Percentiles rank a stretch among this genome's conserved stretches.
These are phyloP conservation scores for Lepraria neglecta DNA, from an alignment of 495 filamentous ascomycete species.

Conservation along the genomic window DNA sequence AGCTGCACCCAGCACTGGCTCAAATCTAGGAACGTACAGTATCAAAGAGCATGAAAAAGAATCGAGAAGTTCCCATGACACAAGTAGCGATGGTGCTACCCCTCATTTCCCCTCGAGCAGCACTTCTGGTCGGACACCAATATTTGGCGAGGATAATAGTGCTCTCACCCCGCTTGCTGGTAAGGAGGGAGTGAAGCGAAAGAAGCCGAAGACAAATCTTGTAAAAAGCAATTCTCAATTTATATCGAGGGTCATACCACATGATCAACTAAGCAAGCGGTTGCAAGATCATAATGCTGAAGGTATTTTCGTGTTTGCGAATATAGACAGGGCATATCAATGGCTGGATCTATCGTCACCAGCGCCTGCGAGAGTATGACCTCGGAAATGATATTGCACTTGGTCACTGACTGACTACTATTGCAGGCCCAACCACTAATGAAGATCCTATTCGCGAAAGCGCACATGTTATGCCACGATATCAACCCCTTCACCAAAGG, in stretches of 20 bases:
- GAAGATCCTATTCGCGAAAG: slow-evolving; percentile 94
- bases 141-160: slow-evolving; percentile 84
- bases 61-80: slow-evolving; percentile 55
- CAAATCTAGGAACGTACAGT: slow-evolving; percentile 37
- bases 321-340: slow-evolving; percentile 89
- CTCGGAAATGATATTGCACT: neutral
- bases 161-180: slow-evolving; percentile 50
- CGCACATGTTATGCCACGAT: slow-evolving; percentile 91
- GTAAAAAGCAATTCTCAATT: slow-evolving; percentile 97
- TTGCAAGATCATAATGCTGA: slow-evolving; percentile 70
- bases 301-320: slow-evolving; percentile 84
- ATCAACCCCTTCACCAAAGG: slow-evolving; percentile 79
- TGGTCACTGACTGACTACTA: slow-evolving; percentile 18
- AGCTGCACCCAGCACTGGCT: slow-evolving; percentile 40
- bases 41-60: slow-evolving; percentile 52
- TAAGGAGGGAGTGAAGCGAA: slow-evolving; percentile 70
- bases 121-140: slow-evolving; percentile 40
- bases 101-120: slow-evolving; percentile 23
- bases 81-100: slow-evolving; percentile 35
- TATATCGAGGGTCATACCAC: slow-evolving; percentile 87
- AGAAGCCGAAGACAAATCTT: slow-evolving; percentile 96
- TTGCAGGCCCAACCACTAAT: slow-evolving; percentile 74
- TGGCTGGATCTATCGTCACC: slow-evolving; percentile 62
- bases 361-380: slow-evolving; percentile 46
- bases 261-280: slow-evolving; percentile 72